phyloP scores from a whole-genome alignment of 1,284 basidiomycete species.

The Leccinum subfulvum region DNA sequence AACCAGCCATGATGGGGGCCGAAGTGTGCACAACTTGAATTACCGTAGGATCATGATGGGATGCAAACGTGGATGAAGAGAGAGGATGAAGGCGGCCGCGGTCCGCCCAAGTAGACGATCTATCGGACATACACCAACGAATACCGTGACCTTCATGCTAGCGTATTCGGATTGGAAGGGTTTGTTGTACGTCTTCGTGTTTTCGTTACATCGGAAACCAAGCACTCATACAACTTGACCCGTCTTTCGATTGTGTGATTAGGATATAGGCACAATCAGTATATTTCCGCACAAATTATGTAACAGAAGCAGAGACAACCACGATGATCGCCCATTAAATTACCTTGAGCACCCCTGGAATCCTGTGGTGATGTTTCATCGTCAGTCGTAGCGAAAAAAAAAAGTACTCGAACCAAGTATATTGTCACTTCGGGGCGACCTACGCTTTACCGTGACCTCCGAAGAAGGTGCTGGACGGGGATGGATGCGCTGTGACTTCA shows the following conservation, averaged over 20 bases:
- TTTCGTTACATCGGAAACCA: no score
- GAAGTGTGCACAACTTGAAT: no score
- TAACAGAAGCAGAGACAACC: not conserved
- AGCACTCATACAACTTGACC: not conserved
- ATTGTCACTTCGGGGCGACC: conserved; percentile 57
- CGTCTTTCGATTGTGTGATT: not conserved
- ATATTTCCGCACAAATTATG: not conserved
- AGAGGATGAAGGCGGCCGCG: no score
- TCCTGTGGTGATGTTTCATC: not conserved
- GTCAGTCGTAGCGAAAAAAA: conserved; percentile 40
- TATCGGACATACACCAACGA: no score
- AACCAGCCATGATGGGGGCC: no score
- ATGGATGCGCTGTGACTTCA: not conserved
- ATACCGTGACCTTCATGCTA: no score
- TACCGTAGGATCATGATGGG: no score
- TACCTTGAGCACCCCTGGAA: not conserved
- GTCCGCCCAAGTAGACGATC: no score
- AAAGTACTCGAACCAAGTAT: conserved; percentile 54
- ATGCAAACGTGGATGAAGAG: no score
- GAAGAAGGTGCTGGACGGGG: conserved; percentile 65
- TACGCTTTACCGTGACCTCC: conserved; percentile 58
- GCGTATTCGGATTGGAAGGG: no score
- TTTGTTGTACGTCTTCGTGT: no score
- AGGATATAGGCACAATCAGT: not conserved
- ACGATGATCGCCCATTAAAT: not conserved